These are phyloP conservation scores for Globisporangium irregulare DNA, from an alignment of 352 stramenopile genomes.

Conservation along the genomic window DNA sequence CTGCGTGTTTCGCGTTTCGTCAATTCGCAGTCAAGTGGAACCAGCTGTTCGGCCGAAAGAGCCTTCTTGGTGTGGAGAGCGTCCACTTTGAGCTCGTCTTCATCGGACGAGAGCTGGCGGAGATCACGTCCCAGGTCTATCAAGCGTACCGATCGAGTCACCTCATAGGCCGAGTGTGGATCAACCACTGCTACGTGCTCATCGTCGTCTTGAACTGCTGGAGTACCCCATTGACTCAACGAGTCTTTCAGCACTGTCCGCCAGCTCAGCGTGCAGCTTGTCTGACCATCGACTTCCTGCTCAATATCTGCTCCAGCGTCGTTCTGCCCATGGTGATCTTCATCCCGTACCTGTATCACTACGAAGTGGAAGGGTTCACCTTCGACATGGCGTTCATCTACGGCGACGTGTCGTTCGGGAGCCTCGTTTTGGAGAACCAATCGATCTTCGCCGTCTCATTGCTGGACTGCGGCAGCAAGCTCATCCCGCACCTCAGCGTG, in stretches of 20 bases:
- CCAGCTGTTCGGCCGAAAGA: not conserved
- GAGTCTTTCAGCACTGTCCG: not conserved
- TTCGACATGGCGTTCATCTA: slow-evolving; percentile 39
- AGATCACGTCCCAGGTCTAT: slow-evolving; percentile 9
- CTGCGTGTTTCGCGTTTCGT: not conserved
- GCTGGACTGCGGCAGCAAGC: slow-evolving; percentile 10
- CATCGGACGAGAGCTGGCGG: slow-evolving; percentile 2
- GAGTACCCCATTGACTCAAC: slow-evolving; percentile 21
- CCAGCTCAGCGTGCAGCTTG: slow-evolving; percentile 6
- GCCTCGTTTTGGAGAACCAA: slow-evolving; percentile 36
- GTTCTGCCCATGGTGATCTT: slow-evolving; percentile 33
- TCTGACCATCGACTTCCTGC: slow-evolving; percentile 16
- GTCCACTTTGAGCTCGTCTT: not conserved
- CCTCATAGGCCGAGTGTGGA: slow-evolving; percentile 17
- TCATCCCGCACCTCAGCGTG: slow-evolving; percentile 14
- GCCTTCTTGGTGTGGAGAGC: not conserved
- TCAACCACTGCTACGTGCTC: slow-evolving; percentile 20
- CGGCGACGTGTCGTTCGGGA: slow-evolving; percentile 37
- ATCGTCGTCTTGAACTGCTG: slow-evolving; percentile 25
- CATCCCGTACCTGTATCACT: slow-evolving; percentile 27
- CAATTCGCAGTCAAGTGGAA: not conserved
- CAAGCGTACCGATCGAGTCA: slow-evolving; percentile 17
- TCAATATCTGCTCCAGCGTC: slow-evolving; percentile 24
- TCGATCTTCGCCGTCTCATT: slow-evolving; percentile 15
- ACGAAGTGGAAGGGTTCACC: slow-evolving; percentile 26